phyloP scores from a whole-genome alignment of 1,284 basidiomycete genomes.

The Leccinum griseonigrum region DNA sequence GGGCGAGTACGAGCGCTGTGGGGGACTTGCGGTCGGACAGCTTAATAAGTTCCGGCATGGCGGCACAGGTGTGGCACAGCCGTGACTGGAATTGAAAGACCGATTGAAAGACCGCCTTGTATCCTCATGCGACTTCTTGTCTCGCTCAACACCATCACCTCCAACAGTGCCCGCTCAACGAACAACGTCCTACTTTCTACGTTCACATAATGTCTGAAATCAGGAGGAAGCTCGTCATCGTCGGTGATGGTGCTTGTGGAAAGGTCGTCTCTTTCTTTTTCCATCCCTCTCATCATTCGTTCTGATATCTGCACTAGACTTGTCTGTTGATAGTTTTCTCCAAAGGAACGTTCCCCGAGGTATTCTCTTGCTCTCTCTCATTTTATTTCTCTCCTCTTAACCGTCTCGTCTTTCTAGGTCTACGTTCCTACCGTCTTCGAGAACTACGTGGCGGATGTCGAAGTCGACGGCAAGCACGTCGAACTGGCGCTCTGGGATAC shows the following conservation, averaged over 20 bases:
- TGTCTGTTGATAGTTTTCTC: constrained; percentile 85
- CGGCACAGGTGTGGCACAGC: constrained; percentile 34
- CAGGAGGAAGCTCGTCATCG: constrained; percentile 77
- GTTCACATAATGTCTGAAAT: constrained; percentile 60
- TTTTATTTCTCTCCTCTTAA: background rate
- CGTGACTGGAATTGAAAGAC: constrained; percentile 29
- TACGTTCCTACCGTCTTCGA: constrained; percentile 95
- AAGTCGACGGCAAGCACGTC: constrained; percentile 89
- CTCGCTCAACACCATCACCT: constrained; percentile 38
- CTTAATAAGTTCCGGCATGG: constrained; percentile 18
- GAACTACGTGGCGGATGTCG: constrained; percentile 87
- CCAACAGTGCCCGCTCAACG: constrained; percentile 35
- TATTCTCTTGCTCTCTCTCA: constrained; percentile 28
- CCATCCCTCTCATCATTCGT: constrained; percentile 1
- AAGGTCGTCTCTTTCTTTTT: constrained; percentile 45
- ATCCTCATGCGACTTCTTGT: constrained; percentile 38
- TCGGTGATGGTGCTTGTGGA: constrained; percentile 82
- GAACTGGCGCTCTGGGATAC: constrained; percentile 96
- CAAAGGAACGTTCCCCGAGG: constrained; percentile 94
- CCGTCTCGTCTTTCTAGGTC: constrained; percentile 49
- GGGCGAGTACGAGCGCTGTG: constrained; percentile 35
- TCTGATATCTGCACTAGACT: constrained; percentile 47
- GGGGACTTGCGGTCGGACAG: constrained; percentile 16
- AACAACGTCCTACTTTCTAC: constrained; percentile 33
- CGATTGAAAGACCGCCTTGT: constrained; percentile 37